A percentile compares a stretch with the other conserved stretches of the same genome.
phyloP scores from a whole-genome alignment of 2,329 filamentous ascomycete species.

The Diplodia sapinea region DNA sequence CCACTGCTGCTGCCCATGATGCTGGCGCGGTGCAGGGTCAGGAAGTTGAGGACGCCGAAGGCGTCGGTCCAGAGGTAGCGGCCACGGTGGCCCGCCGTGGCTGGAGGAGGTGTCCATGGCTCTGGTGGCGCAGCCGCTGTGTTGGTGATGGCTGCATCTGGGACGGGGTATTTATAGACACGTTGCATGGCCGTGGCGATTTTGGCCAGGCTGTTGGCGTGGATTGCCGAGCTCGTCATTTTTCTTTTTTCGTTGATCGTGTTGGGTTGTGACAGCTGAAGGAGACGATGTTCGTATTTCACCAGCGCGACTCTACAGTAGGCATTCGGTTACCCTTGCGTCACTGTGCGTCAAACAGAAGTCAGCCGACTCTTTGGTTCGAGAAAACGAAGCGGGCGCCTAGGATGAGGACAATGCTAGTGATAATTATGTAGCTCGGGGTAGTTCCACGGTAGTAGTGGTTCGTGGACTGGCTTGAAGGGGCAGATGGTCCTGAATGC shows the following conservation, averaged over 20 bases:
- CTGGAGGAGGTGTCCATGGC: conserved; percentile 57
- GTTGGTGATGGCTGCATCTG: neutral
- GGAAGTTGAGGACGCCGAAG: conserved; percentile 59
- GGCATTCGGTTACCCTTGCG: neutral
- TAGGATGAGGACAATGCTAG: neutral
- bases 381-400: neutral
- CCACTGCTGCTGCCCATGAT: neutral
- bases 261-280: neutral
- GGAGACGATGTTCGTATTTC: neutral
- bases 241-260: neutral
- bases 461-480: no score
- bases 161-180: conserved; percentile 45
- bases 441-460: no score
- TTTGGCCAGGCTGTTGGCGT: conserved; percentile 6
- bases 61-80: conserved; percentile 61
- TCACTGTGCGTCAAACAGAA: conserved; percentile 13
- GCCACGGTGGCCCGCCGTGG: conserved; percentile 61
- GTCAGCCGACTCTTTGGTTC: neutral
- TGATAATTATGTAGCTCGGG: no score
- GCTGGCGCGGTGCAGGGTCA: conserved; percentile 56
- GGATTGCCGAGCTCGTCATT: conserved; percentile 7
- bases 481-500: no score
- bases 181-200: conserved; percentile 42
- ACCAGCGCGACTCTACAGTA: neutral
- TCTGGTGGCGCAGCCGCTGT: no score